Base-by-base conservation (phyloP, 192 early-diverging fungal genomes). In the Podila clonocystis region DNA sequence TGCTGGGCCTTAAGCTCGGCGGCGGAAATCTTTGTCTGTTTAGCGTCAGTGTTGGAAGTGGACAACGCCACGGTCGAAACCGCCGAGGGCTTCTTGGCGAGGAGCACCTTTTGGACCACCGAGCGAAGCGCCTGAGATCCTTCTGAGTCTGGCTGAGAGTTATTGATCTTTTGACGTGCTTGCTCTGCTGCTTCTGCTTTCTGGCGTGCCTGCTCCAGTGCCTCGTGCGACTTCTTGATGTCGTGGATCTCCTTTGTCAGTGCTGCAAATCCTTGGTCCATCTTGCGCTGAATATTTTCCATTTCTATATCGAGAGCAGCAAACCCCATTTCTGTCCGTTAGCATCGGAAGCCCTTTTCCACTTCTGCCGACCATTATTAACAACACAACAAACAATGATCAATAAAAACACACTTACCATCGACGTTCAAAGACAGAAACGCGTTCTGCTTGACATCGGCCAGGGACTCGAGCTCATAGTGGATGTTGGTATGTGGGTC, bases 401-500 rank as follows among this genome's bases (percentile, higher is more conserved):
- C 1, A 72, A 72, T 49, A 49, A 55, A 55, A 55, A 55, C 19
- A 12, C 9, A 6, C 49, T 65, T 85, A 88, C 87, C 84, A 72
- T 85, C 72, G 30, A 84, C 62, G 55, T 87, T 87, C 38, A 89
- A 65, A 1, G 84, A 78, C 24, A 89, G 67, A 8, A 80, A 82
- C 1, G 89, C 83, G 19, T 88, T 90, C 60, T 88, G 64, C 17
- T 79, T 78, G 3, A 93, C 89, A 17, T 93, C 90, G 0, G 31
- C 55, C 34, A 89, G 74, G 62, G 92, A 86, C 48, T 91, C 87
- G 17, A 93, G 82, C 73, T 93, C 90, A 58, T 93, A 93, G 22
- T 85, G 83, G 24, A 92, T 74, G 15, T 74, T 75, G 1, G 74
- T 34, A 24, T 70, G 65, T 0, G 85, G 64, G 63, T 93, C 90